Evolutionary conservation across 176 grass and related monocot genomes (phyloP).

Genomic region (Musa acuminata): DNA sequence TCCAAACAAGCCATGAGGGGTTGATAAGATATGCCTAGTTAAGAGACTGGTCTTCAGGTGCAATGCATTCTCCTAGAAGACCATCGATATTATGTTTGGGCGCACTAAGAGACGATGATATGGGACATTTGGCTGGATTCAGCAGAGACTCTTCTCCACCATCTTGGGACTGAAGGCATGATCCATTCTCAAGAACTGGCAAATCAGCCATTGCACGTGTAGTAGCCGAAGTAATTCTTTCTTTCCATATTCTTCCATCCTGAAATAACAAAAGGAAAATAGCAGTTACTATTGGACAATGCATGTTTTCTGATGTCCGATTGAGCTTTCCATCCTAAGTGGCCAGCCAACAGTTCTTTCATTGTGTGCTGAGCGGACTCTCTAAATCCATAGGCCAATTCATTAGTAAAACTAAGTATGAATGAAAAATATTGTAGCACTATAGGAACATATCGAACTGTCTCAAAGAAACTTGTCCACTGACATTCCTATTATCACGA

Average conservation of each 20-base stretch:
- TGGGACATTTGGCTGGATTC: conserved; percentile 37
- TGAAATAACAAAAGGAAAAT: conserved; percentile 16
- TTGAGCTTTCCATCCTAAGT: not conserved
- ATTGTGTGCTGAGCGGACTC: not conserved
- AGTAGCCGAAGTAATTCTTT: conserved; percentile 57
- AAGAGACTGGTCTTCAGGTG: not conserved
- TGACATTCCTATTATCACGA: no score
- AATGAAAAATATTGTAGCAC: no score
- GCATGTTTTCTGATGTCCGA: not conserved
- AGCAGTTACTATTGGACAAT: not conserved
- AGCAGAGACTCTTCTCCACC: conserved; percentile 34
- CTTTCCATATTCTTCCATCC: conserved; percentile 98
- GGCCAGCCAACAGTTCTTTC: not conserved
- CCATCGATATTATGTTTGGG: conserved; percentile 68
- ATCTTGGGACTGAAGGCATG: conserved; percentile 46
- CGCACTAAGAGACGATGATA: conserved; percentile 68
- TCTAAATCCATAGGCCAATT: no score
- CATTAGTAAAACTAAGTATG: no score
- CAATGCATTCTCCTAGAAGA: conserved; percentile 71
- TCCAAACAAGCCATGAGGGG: not conserved
- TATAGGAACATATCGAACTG: no score
- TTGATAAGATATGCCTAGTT: not conserved
- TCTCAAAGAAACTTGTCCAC: no score
- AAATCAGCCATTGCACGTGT: conserved; percentile 45
- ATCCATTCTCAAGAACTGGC: conserved; percentile 68